Evolutionary conservation across 1,139 yeast genomes (phyloP).

Genomic region (Nadsonia commutata): DNA sequence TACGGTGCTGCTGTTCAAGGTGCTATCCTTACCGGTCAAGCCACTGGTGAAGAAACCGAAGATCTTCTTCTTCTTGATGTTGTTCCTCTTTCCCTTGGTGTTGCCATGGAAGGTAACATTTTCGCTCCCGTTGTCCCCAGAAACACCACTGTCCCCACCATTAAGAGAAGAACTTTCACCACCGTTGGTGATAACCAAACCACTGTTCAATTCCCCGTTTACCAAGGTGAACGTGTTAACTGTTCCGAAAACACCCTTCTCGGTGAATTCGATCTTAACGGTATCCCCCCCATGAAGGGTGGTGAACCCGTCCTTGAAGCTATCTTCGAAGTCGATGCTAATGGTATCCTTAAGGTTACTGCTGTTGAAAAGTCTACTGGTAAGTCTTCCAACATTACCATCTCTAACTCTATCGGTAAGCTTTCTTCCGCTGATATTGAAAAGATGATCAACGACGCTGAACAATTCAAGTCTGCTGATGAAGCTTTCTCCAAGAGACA

Average conservation of each 20-base stretch:
- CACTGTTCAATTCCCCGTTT: conserved; percentile 98
- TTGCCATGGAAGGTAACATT: conserved; percentile 99
- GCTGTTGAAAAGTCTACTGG: conserved; percentile 99
- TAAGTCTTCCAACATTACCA: conserved; percentile 98
- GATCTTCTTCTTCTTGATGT: conserved; percentile 96
- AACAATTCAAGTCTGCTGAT: conserved; percentile 96
- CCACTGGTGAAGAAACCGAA: conserved; percentile 93
- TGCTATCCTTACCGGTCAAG: conserved; percentile 97
- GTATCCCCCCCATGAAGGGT: conserved; percentile 98
- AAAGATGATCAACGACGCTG: conserved; percentile 97
- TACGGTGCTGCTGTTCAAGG: conserved; percentile 99
- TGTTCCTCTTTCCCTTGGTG: conserved; percentile 98
- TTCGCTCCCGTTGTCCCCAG: conserved; percentile 99
- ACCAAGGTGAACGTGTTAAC: conserved; percentile 99
- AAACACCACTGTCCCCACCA: conserved; percentile 99
- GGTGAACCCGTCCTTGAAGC: conserved; percentile 99
- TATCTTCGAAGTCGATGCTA: conserved; percentile 98
- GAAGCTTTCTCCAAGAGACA: conserved; percentile 99
- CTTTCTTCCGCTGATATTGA: conserved; percentile 94
- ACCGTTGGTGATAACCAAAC: conserved; percentile 99
- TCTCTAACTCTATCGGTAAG: conserved; percentile 99
- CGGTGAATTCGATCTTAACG: conserved; percentile 98
- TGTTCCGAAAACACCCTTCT: conserved; percentile 97
- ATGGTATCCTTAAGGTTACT: conserved; percentile 99
- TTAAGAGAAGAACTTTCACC: conserved; percentile 99